A percentile compares a stretch with the other conserved stretches of the same genome.
Conservation (phyloP, 768 basidiomycete species). For the Lactarius psammicola region DNA sequence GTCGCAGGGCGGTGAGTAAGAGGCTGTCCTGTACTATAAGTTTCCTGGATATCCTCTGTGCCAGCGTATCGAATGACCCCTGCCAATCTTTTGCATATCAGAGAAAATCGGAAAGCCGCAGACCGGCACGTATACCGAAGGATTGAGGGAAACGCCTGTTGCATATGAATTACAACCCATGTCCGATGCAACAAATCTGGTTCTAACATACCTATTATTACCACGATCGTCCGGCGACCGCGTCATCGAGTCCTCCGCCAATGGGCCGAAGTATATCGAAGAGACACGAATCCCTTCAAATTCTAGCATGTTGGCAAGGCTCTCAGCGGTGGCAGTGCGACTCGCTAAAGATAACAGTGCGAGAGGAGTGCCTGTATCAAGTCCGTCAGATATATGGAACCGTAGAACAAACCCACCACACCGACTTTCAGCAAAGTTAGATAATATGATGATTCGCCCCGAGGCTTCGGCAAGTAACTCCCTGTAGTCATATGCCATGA, state of each 20-base stretch:
- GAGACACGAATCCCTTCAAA: constrained; percentile 19
- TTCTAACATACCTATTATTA: constrained; percentile 5
- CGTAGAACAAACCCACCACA: not conserved
- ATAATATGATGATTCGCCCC: constrained; percentile 35
- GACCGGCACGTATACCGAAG: constrained; percentile 15
- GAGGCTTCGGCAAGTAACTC: constrained; percentile 33
- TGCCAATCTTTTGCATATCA: constrained; percentile 20
- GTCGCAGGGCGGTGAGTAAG: constrained; percentile 15
- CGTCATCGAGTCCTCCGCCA: not conserved
- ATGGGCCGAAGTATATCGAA: constrained; percentile 20
- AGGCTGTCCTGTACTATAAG: constrained; percentile 17
- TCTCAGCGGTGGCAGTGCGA: constrained; percentile 17
- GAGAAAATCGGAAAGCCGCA: constrained; percentile 1
- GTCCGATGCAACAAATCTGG: not conserved
- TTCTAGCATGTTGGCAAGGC: constrained; percentile 16
- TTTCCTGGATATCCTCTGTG: constrained; percentile 17
- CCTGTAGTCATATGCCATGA: constrained; percentile 34
- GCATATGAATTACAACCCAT: not conserved
- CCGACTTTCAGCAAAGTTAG: constrained; percentile 28
- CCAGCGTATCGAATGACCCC: constrained; percentile 4
- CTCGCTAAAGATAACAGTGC: constrained; percentile 6
- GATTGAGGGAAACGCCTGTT: constrained; percentile 1
- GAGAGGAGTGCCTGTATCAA: constrained; percentile 14
- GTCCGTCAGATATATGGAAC: not conserved
- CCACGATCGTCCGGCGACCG: not conserved